These are phyloP conservation scores for Erodium maritimum DNA, from an alignment of 345 rosid genomes.

Conservation along the genomic window DNA sequence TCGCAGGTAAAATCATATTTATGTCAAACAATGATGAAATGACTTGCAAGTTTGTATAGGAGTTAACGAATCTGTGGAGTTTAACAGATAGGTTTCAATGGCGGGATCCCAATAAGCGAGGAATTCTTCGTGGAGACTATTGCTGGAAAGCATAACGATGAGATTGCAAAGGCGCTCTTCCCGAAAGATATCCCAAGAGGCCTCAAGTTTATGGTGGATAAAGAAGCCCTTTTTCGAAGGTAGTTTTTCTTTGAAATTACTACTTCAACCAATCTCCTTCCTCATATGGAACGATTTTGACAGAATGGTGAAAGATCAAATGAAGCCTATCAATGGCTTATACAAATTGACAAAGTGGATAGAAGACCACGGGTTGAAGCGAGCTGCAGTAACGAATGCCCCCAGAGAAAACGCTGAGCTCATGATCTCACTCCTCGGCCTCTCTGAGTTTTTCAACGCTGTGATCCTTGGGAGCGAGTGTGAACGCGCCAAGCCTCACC, in stretches of 20 bases:
- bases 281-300: too few species aligned
- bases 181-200: slow-evolving; percentile 63
- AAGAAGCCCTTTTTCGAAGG: slow-evolving; percentile 79
- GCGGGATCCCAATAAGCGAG: slow-evolving; percentile 77
- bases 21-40: too few species aligned
- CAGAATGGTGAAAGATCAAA: slow-evolving; percentile 60
- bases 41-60: too few species aligned
- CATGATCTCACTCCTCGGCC: slow-evolving; percentile 68
- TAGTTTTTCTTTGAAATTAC: slow-evolving; percentile 12
- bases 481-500: slow-evolving; percentile 74
- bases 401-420: slow-evolving; percentile 78
- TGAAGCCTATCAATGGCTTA: slow-evolving; percentile 52
- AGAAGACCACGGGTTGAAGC: slow-evolving; percentile 41
- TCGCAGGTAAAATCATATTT: too few species aligned
- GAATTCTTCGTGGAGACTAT: slow-evolving; percentile 51
- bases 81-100: slow-evolving; percentile 71
- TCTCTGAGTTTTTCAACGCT: slow-evolving; percentile 20
- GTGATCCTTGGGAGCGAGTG: slow-evolving; percentile 30
- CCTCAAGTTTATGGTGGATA: slow-evolving; percentile 47
- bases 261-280: too few species aligned
- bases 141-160: slow-evolving; percentile 74
- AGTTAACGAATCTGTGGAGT: slow-evolving; percentile 14
- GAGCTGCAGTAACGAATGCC: slow-evolving; percentile 95
- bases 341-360: slow-evolving; percentile 68
- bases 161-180: slow-evolving; percentile 53